These are phyloP conservation scores for Amauroascus verrucosus DNA, from an alignment of 2,329 filamentous ascomycete species.

Conservation along the genomic window DNA sequence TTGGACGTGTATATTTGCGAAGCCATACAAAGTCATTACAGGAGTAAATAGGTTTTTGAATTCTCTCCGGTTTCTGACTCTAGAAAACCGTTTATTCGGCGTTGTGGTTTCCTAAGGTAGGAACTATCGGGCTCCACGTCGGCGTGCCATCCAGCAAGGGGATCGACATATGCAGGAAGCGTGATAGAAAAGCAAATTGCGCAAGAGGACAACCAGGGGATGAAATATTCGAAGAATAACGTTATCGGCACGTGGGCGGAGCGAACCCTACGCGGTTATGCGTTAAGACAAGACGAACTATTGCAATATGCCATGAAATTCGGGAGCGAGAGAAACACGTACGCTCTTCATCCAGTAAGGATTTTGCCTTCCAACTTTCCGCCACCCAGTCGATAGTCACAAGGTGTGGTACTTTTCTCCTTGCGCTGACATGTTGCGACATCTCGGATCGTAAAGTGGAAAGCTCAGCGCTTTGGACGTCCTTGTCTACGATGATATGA, in stretches of 20 bases:
- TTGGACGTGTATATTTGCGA: no score
- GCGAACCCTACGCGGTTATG: neutral
- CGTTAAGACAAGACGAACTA: neutral
- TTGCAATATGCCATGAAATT: neutral
- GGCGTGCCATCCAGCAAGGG: no score
- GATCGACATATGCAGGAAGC: no score
- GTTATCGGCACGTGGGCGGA: neutral
- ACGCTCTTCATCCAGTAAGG: conserved; percentile 68
- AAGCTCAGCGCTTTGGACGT: conserved; percentile 38
- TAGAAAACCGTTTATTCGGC: no score
- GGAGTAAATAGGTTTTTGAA: no score
- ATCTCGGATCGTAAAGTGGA: conserved; percentile 25
- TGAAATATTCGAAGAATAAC: neutral
- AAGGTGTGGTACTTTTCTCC: conserved; percentile 52
- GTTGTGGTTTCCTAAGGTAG: no score
- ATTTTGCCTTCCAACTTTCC: conserved; percentile 69
- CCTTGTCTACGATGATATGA: conserved; percentile 57
- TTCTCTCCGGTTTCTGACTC: no score
- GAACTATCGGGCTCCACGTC: no score
- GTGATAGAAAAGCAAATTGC: neutral
- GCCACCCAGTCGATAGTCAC: conserved; percentile 64
- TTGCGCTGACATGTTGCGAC: conserved; percentile 23
- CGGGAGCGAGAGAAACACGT: conserved; percentile 11
- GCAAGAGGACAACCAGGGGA: neutral
- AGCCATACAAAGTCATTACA: no score